Evolutionary conservation across 106 monocot species (phyloP).

Genomic region (Narthecium ossifragum): DNA sequence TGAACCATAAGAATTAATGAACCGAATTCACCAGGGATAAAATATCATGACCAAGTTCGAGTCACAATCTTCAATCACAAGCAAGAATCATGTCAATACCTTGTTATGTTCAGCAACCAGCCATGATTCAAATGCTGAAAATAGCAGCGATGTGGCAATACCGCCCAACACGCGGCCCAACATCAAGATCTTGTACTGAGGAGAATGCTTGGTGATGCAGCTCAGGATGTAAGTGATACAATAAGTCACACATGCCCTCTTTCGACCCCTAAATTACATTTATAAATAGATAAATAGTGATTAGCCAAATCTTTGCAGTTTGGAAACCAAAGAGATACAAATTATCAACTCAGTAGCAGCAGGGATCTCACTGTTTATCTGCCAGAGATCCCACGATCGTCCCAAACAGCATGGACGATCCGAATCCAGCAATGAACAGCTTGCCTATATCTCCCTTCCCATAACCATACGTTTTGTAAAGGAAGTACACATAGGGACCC

Average conservation of each 20-base stretch:
- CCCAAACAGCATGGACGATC: conserved; percentile 97
- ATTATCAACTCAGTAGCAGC: too few species aligned
- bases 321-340: too few species aligned
- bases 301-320: too few species aligned
- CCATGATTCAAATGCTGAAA: conserved; percentile 98
- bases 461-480: conserved; percentile 87
- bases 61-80: too few species aligned
- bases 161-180: conserved; percentile 88
- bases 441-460: conserved; percentile 94
- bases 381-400: conserved; percentile 96
- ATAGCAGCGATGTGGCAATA: conserved; percentile 87
- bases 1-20: too few species aligned
- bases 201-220: conserved; percentile 94
- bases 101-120: conserved; percentile 97
- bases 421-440: conserved; percentile 97
- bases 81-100: too few species aligned
- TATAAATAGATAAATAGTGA: too few species aligned
- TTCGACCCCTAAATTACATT: conserved; percentile 65
- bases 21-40: too few species aligned
- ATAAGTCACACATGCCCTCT: conserved; percentile 90
- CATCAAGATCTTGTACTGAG: conserved; percentile 86
- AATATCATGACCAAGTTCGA: too few species aligned
- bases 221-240: conserved; percentile 96
- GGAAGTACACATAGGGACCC: conserved; percentile 95
- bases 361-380: conserved; percentile 60